Conservation (phyloP, 495 filamentous ascomycete species). For the Pyrenopolyporus hunteri region DNA sequence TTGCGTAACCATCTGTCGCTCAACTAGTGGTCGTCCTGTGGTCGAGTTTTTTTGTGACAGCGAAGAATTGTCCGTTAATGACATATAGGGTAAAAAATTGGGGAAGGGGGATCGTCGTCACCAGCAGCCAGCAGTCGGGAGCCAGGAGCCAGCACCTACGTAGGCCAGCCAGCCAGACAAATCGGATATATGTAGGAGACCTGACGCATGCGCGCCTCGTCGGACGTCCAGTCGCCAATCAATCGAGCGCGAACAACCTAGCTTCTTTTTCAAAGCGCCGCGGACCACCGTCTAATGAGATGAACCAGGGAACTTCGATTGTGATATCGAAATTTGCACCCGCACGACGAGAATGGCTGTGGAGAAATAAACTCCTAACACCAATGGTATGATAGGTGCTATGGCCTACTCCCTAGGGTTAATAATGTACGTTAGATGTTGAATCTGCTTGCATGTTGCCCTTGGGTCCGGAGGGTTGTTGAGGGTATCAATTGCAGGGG, state of each 20-base stretch:
- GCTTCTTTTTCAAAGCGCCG: slow-evolving; percentile 1
- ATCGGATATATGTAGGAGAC: not conserved
- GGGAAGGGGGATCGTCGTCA: slow-evolving; percentile 9
- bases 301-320: slow-evolving; percentile 5
- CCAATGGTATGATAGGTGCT: not conserved
- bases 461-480: too few relatives aligned
- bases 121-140: too few relatives aligned
- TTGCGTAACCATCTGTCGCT: slow-evolving; percentile 11
- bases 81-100: not conserved
- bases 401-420: too few relatives aligned
- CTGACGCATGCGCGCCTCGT: slow-evolving; percentile 20
- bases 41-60: too few relatives aligned
- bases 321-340: slow-evolving; percentile 16
- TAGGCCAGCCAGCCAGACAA: slow-evolving; percentile 27
- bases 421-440: not conserved
- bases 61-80: not conserved
- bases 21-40: slow-evolving; percentile 1
- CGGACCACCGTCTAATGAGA: not conserved
- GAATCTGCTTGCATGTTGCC: too few relatives aligned
- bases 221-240: slow-evolving; percentile 5
- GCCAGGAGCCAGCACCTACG: too few relatives aligned
- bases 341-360: not conserved
- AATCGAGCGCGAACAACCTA: not conserved
- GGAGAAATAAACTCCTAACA: not conserved
- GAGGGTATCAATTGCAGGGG: not conserved